Percentiles rank a stretch among this genome's conserved stretches.
Evolutionary conservation across 805 yeast genomes (phyloP).

Genomic region (Yamadazyma takamatsuzukensis): DNA sequence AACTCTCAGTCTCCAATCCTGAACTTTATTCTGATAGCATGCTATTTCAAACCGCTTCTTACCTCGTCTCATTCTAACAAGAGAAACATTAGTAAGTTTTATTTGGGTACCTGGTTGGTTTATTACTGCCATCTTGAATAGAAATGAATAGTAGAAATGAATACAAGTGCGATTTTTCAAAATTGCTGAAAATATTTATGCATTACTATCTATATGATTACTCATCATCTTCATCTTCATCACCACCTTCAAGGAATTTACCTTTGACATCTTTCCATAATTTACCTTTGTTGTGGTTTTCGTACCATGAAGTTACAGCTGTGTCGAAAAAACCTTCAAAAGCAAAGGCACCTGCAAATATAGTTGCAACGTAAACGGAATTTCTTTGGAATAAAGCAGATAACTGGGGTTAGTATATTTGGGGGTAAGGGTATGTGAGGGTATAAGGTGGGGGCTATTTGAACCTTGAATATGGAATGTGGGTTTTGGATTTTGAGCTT

Average conservation of each 20-base stretch:
- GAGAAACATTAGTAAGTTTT: constrained; percentile 87
- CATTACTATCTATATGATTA: constrained; percentile 7
- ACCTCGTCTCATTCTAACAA: constrained; percentile 87
- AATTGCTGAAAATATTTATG: too few species aligned
- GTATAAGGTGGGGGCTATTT: too few species aligned
- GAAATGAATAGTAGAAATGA: too few species aligned
- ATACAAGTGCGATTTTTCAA: too few species aligned
- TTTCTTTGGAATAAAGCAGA: constrained; percentile 71
- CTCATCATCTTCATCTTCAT: constrained; percentile 53
- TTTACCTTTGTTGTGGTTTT: constrained; percentile 77
- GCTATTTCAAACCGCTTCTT: constrained; percentile 92
- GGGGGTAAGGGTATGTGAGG: constrained; percentile 11
- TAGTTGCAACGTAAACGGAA: constrained; percentile 78
- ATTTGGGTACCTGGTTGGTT: constrained; percentile 90
- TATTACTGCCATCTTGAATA: constrained; percentile 43
- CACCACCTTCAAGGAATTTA: constrained; percentile 51
- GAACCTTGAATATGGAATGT: too few species aligned
- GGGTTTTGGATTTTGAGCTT: too few species aligned
- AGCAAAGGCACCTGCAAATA: constrained; percentile 79
- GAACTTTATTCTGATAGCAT: constrained; percentile 95
- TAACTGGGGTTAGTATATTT: constrained; percentile 7
- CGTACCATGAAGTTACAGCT: constrained; percentile 68
- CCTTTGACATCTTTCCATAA: constrained; percentile 79
- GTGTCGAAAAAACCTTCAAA: constrained; percentile 77
- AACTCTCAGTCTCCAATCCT: constrained; percentile 83